Evolutionary conservation across 2,329 filamentous ascomycete genomes (phyloP), one percentile per base, ranked within the genome.

Genomic region (Teratosphaeriaceae sp.): DNA sequence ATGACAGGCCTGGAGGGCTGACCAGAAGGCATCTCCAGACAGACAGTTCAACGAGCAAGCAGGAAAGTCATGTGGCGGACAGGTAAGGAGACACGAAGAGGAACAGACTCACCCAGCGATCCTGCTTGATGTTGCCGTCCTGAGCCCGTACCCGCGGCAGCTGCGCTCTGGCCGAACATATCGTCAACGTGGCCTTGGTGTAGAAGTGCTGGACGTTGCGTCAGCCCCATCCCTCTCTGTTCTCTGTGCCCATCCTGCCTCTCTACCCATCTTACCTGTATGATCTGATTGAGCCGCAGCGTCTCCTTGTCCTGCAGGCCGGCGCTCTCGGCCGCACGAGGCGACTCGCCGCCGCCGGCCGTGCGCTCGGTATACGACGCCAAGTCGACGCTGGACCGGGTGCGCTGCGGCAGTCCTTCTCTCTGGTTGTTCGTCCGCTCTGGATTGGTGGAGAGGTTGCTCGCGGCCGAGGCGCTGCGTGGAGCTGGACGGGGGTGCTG

Each of bases 271-370:
- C 68, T 48, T 70, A 94, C 88, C 77, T 92, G 87, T 57, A 96
- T 82, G 59, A 97, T 92, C 68, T 95, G 88, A 64, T 94, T 92
- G 54, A 96, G 74, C 70, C 92, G 92, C 76, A 79, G 62, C 84
- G 68, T 79, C 53, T 90, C 85, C 55, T 73, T 76, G 42, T 76
- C 79, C 36, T 78, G 76, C 20, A 50, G 34, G 18, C 50, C 46
- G 40, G 36, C 53, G 51, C 71, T 70, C 50, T 70, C 63, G 42
- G 67, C 69, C 22, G 74, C 66, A 42, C 71, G 71, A 45, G 72
- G 40, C 12, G 41, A 38, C 36, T 52, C 48, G 18, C 44, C 42
- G 12, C 48, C 38, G 13, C 45, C 38, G n/a, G 56, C 73, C 35
- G 71, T 65, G 9, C 68, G 69, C 52, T 73, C 70, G 38, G 64